Evolutionary conservation across 2,329 filamentous ascomycete species (phyloP), one percentile per base, ranked within the genome.

Genomic region (Parastagonospora nodorum): DNA sequence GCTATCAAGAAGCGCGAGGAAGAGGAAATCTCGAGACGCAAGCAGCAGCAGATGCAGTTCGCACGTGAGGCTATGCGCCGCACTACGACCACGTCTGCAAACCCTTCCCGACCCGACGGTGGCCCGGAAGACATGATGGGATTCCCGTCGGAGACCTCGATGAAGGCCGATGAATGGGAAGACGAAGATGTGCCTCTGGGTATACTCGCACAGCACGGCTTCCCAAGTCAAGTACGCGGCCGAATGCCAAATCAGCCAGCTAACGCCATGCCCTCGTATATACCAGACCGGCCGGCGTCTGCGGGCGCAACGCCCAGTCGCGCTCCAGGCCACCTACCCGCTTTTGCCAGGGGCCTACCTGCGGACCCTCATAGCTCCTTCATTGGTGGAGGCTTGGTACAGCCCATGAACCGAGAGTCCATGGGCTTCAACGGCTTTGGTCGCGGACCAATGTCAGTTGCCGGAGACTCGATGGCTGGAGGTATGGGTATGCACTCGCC

Each of bases 121-220:
- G 46, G 53, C n/a, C 51, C 51, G 12, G 66, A 63, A 15, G 45
- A 52, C 2, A 45, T 58, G 29, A 69, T 60, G 55, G 69, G 68
- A 8, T 74, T 72, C 43, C 69, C 69, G 8, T 71, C 71, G 0
- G 69, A 73, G 42, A 66, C 61, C 4, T 74, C 69, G 4, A 53
- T 69, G 46, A 61, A 72, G 45, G 68, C 69, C 11, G 69, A 71
- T 40, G 65, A 74, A 41, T 74, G 69, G 71, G 64, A 67, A 42
- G 69, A 74, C 12, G 72, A 74, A 42, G 72, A 75, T 40, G 60
- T 74, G 19, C 72, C 72, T 27, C 56, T 75, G 9, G 72, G 69
- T n/a, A 71, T 75, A 32, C 65, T 75, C 15, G 61, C 61, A 10
- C 65, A 69, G 29, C 72, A 75, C 53, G 70, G 69, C 28, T 74